Conservation (phyloP, 1,284 basidiomycete genomes). For the Mycena citricolor region DNA sequence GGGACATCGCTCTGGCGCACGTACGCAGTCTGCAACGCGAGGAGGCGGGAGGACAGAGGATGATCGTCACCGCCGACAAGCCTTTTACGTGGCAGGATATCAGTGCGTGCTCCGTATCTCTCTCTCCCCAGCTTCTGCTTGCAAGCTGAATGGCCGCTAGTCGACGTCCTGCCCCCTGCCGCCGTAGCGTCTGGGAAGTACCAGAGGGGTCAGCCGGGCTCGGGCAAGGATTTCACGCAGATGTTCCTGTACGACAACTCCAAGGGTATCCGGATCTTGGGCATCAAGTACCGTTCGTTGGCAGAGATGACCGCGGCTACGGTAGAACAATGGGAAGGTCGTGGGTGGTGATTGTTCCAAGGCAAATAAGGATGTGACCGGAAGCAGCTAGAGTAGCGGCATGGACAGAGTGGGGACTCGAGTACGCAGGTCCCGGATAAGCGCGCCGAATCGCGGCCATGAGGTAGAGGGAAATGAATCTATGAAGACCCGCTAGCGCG, state of each 20-base stretch:
- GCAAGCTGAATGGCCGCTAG: background rate
- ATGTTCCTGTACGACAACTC: conserved; percentile 27
- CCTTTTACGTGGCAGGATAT: conserved; percentile 34
- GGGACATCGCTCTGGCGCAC: conserved; percentile 64
- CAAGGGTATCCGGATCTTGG: conserved; percentile 45
- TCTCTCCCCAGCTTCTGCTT: no score
- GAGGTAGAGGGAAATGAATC: no score
- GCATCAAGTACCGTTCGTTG: conserved; percentile 43
- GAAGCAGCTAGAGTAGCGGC: no score
- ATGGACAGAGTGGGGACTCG: no score
- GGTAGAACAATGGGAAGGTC: conserved; percentile 38
- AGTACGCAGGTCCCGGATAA: no score
- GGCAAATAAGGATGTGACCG: no score
- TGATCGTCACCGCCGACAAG: conserved; percentile 38
- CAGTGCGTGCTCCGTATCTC: conserved; percentile 19
- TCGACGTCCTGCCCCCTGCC: background rate
- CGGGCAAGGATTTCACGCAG: conserved; percentile 23
- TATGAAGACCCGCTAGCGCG: no score
- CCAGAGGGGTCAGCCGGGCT: conserved; percentile 6
- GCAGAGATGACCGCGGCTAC: conserved; percentile 42
- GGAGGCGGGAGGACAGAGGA: conserved; percentile 49
- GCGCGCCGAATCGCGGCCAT: no score
- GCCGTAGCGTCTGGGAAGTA: conserved; percentile 4
- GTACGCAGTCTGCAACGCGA: conserved; percentile 49
- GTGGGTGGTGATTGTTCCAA: conserved; percentile 37